A percentile compares a stretch with the other conserved stretches of the same genome.
phyloP scores from a whole-genome alignment of 768 basidiomycete species.

The Lactarius vividus region DNA sequence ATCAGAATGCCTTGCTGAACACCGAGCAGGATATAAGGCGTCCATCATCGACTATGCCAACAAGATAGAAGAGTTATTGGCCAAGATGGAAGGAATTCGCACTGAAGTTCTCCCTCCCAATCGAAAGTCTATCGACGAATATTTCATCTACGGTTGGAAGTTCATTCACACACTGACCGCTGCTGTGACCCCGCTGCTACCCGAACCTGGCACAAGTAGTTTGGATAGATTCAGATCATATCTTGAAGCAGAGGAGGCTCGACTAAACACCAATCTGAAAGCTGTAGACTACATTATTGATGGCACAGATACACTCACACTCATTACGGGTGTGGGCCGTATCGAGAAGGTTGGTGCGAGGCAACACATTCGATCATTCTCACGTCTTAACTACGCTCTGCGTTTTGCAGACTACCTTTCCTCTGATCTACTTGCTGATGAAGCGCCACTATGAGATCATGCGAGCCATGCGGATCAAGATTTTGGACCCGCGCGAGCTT shows the following conservation, averaged over 20 bases:
- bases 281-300: conserved; percentile 33
- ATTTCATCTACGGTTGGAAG: not conserved
- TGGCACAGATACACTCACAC: conserved; percentile 32
- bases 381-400: not conserved
- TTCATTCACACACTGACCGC: conserved; percentile 7
- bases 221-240: conserved; percentile 28
- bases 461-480: conserved; percentile 12
- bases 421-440: conserved; percentile 24
- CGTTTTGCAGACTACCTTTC: conserved; percentile 18
- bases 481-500: conserved; percentile 13
- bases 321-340: conserved; percentile 32
- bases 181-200: not conserved
- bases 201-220: not conserved
- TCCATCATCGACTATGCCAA: conserved; percentile 21
- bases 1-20: not conserved
- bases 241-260: conserved; percentile 30
- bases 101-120: conserved; percentile 16
- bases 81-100: conserved; percentile 22
- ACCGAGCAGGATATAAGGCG: conserved; percentile 10
- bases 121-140: not conserved
- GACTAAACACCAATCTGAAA: conserved; percentile 30
- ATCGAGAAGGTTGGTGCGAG: conserved; percentile 32
- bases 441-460: conserved; percentile 29
- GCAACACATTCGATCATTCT: too few relatives aligned
- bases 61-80: conserved; percentile 17